Percentiles rank a stretch among this genome's conserved stretches.
These are phyloP conservation scores for Penicillium bovifimosum DNA, from an alignment of 495 filamentous ascomycete genomes.

Conservation along the genomic window DNA sequence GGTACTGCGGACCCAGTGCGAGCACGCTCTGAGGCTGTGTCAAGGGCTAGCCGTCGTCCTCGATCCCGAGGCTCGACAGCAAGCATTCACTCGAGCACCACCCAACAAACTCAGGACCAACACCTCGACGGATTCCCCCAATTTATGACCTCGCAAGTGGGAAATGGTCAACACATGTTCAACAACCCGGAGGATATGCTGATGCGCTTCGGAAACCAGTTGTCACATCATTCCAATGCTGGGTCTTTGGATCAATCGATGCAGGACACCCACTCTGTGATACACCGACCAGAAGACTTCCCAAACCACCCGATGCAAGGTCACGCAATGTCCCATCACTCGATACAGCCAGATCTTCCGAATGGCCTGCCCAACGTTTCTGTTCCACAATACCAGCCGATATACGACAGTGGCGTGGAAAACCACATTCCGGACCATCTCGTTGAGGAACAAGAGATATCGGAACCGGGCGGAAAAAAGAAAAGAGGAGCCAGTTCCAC, in stretches of 20 bases:
- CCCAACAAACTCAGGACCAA: slow-evolving; percentile 62
- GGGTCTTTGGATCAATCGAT: slow-evolving; percentile 48
- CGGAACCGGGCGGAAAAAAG: slow-evolving; percentile 54
- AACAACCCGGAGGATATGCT: slow-evolving; percentile 60
- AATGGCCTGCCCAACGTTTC: slow-evolving; percentile 28
- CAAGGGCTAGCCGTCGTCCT: slow-evolving; percentile 58
- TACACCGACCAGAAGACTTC: slow-evolving; percentile 42
- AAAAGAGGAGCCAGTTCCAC: slow-evolving; percentile 67
- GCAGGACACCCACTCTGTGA: slow-evolving; percentile 44
- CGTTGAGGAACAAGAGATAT: slow-evolving; percentile 60
- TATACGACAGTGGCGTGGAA: slow-evolving; percentile 60
- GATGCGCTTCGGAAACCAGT: slow-evolving; percentile 51
- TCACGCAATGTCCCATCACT: slow-evolving; percentile 39
- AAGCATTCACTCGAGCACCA: slow-evolving; percentile 66
- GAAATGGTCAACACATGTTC: slow-evolving; percentile 45
- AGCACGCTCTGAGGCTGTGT: slow-evolving; percentile 56
- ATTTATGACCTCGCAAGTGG: slow-evolving; percentile 51
- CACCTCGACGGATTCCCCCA: slow-evolving; percentile 47
- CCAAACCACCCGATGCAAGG: slow-evolving; percentile 46
- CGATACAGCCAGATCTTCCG: slow-evolving; percentile 28
- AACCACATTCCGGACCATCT: slow-evolving; percentile 57
- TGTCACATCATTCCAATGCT: slow-evolving; percentile 48
- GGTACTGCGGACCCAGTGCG: slow-evolving; percentile 45
- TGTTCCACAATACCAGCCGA: slow-evolving; percentile 52
- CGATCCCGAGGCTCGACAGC: slow-evolving; percentile 79